phyloP scores from a whole-genome alignment of 164 flowering plant species.

The Vitis amurensis region DNA sequence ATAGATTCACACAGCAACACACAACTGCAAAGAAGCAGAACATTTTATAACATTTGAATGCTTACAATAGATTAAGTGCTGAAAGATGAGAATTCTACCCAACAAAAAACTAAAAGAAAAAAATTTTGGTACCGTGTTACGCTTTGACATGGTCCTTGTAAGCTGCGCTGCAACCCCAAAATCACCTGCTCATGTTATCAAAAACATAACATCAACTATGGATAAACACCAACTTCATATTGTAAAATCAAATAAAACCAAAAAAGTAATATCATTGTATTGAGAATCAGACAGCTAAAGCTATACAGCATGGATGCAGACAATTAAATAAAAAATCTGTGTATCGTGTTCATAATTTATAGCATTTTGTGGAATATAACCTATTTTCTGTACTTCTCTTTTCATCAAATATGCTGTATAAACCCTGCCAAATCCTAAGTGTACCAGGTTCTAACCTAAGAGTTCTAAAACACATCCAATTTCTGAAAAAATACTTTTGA shows the following conservation, averaged over 20 bases:
- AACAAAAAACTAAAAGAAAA: neutral
- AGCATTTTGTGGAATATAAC: no score
- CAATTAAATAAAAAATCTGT: no score
- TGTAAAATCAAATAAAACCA: neutral
- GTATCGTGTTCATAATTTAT: no score
- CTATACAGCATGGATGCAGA: no score
- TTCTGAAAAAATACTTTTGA: no score
- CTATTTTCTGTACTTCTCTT: no score
- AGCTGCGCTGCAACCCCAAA: constrained; percentile 99
- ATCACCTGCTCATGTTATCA: constrained; percentile 62
- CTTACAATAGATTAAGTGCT: neutral
- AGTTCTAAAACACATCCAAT: no score
- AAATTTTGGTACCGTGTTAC: constrained; percentile 75
- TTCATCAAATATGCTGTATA: no score
- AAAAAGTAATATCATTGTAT: no score
- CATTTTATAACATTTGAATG: neutral
- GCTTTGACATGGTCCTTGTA: constrained; percentile 99
- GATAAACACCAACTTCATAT: neutral
- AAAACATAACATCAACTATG: neutral
- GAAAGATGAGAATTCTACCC: neutral
- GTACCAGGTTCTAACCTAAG: no score
- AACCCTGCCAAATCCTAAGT: no score
- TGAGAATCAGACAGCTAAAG: no score
- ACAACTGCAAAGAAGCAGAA: neutral
- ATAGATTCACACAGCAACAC: neutral